Conservation (phyloP, 78 protist species). For the Emiliania huxleyi region DNA sequence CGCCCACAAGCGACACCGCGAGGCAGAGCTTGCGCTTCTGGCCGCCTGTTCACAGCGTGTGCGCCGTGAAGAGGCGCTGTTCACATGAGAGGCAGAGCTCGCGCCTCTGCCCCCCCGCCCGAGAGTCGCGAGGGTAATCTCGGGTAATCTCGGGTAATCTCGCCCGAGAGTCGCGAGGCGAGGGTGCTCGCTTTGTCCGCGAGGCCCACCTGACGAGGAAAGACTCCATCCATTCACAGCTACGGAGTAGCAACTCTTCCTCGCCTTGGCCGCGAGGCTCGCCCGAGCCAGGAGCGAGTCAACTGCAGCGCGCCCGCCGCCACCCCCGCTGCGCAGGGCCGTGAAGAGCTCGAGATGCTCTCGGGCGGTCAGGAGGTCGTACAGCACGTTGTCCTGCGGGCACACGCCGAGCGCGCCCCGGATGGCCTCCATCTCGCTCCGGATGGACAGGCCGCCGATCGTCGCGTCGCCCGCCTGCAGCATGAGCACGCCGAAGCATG, state of each 20-base stretch:
- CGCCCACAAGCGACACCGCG: conserved; percentile 75
- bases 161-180: conserved; percentile 34
- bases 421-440: conserved; percentile 25
- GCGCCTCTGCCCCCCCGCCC: too few species aligned
- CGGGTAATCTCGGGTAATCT: too few species aligned
- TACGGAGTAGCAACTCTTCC: too few species aligned
- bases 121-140: too few species aligned
- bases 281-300: neutral
- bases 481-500: too few species aligned
- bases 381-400: conserved; percentile 68
- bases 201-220: conserved; percentile 36
- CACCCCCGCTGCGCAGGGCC: conserved; percentile 59
- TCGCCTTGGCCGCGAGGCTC: neutral
- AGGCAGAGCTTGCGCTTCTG: conserved; percentile 77
- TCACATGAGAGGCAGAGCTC: too few species aligned
- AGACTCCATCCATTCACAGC: too few species aligned
- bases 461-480: neutral
- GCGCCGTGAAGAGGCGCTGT: neutral
- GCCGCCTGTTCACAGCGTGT: conserved; percentile 67
- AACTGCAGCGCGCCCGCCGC: neutral
- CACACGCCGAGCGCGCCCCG: conserved; percentile 81
- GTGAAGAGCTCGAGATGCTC: conserved; percentile 80
- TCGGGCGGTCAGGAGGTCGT: conserved; percentile 66
- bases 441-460: neutral
- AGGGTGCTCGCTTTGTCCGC: neutral